Evolutionary conservation across 192 early-diverging fungal species (phyloP).

Genomic region (Gamsiella multidivaricata): DNA sequence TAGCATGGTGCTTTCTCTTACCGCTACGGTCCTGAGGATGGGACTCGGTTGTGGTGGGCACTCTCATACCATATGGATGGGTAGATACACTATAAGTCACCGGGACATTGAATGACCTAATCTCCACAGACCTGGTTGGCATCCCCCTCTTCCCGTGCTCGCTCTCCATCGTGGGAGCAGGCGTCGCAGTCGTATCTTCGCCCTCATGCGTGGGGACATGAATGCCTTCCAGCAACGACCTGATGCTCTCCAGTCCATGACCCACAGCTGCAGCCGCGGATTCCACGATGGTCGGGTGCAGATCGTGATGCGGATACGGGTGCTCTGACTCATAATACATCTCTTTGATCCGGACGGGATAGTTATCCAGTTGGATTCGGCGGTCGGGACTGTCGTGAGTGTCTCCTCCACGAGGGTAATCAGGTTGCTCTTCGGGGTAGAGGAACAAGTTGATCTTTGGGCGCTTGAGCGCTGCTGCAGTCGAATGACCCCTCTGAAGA

Average conservation of each 20-base stretch:
- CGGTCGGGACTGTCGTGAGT: background rate
- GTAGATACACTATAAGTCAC: too few relatives aligned
- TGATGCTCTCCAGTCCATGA: background rate
- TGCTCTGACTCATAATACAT: too few relatives aligned
- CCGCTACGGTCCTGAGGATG: too few relatives aligned
- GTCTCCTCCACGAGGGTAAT: constrained; percentile 26
- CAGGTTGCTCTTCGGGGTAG: constrained; percentile 25
- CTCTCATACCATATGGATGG: too few relatives aligned
- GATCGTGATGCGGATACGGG: constrained; percentile 19
- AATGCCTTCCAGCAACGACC: background rate
- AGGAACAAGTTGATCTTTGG: constrained; percentile 5
- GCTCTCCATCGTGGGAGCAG: background rate
- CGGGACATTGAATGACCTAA: too few relatives aligned
- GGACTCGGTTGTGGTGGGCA: too few relatives aligned
- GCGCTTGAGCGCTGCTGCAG: constrained; percentile 7
- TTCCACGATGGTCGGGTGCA: constrained; percentile 17
- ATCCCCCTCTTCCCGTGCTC: too few relatives aligned
- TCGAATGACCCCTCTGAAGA: constrained; percentile 6
- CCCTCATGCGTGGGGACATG: too few relatives aligned
- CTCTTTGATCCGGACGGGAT: too few relatives aligned
- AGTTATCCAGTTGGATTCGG: constrained; percentile 18
- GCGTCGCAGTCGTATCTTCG: too few relatives aligned
- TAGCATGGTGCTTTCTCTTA: too few relatives aligned
- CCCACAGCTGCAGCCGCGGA: constrained; percentile 9
- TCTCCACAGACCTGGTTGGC: too few relatives aligned